A percentile compares a stretch with the other conserved stretches of the same genome.
Conservation (phyloP, 2,329 filamentous ascomycete species). For the Talaromyces piceae region DNA sequence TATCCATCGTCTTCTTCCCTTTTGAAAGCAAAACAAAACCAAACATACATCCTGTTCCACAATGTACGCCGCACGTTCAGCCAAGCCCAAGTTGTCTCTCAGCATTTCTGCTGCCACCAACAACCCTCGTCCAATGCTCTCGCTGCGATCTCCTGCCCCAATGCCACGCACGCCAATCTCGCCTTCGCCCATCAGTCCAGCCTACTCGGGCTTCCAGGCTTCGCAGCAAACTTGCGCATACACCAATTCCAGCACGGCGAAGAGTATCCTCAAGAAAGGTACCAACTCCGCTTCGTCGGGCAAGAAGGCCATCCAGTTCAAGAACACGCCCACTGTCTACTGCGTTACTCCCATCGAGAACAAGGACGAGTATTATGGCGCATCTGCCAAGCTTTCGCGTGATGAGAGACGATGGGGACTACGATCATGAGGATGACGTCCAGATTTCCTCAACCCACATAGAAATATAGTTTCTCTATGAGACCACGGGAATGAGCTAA, state of each 20-base stretch:
- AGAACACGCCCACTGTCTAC: conserved; percentile 37
- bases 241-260: conserved; percentile 37
- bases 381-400: conserved; percentile 37
- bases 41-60: conserved; percentile 12
- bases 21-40: conserved; percentile 19
- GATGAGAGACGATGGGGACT: conserved; percentile 40
- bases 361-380: conserved; percentile 42
- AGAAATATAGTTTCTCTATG: neutral
- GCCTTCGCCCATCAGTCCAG: conserved; percentile 36
- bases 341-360: conserved; percentile 44
- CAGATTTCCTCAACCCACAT: neutral
- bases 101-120: conserved; percentile 35
- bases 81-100: conserved; percentile 42
- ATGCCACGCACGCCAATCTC: conserved; percentile 38
- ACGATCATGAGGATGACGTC: conserved; percentile 4
- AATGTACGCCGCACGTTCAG: conserved; percentile 34
- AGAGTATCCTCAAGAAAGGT: conserved; percentile 43
- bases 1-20: conserved; percentile 15
- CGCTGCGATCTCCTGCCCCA: conserved; percentile 37
- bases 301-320: conserved; percentile 38
- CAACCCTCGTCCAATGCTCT: conserved; percentile 29
- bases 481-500: neutral
- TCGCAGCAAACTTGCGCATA: conserved; percentile 36
- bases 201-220: conserved; percentile 27
- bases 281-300: conserved; percentile 14